Conservation (phyloP, 352 stramenopile genomes). For the Pythium aquatile region DNA sequence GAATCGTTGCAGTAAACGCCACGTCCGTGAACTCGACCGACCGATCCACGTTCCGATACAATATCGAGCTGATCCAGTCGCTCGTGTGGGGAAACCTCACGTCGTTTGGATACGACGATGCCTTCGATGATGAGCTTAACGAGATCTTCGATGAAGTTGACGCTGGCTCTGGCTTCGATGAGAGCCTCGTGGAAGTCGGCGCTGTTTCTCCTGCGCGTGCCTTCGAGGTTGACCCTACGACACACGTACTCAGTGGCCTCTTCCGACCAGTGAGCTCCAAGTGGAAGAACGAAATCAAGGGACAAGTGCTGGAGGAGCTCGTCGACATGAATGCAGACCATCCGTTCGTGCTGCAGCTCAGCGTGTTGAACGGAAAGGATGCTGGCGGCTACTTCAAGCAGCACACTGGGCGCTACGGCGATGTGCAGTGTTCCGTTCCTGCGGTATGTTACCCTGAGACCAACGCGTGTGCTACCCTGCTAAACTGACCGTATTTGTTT, state of each 20-base stretch:
- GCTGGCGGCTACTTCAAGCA: conserved; percentile 66
- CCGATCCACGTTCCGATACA: conserved; percentile 39
- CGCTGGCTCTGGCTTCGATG: conserved; percentile 5
- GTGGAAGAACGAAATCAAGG: conserved; percentile 50
- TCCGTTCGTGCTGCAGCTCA: conserved; percentile 59
- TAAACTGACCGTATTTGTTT: not conserved
- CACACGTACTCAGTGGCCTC: conserved; percentile 50
- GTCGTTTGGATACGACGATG: conserved; percentile 17
- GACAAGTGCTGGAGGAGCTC: conserved; percentile 59
- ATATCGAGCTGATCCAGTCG: conserved; percentile 66
- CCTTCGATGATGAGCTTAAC: conserved; percentile 16
- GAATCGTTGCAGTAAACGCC: conserved; percentile 41
- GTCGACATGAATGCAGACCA: conserved; percentile 46
- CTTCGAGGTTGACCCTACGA: conserved; percentile 48
- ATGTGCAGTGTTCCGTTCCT: conserved; percentile 71
- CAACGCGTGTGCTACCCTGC: not conserved
- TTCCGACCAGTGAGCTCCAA: conserved; percentile 58
- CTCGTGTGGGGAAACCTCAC: conserved; percentile 61
- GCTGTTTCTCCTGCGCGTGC: conserved; percentile 41
- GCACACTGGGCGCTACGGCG: conserved; percentile 60
- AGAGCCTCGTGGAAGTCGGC: conserved; percentile 27
- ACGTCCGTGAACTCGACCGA: conserved; percentile 21
- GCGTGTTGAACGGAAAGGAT: conserved; percentile 57
- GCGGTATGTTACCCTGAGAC: conserved; percentile 33
- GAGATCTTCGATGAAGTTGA: conserved; percentile 15